phyloP scores from a whole-genome alignment of 2,329 filamentous ascomycete genomes.

The Sporothrix pseudoabietina region DNA sequence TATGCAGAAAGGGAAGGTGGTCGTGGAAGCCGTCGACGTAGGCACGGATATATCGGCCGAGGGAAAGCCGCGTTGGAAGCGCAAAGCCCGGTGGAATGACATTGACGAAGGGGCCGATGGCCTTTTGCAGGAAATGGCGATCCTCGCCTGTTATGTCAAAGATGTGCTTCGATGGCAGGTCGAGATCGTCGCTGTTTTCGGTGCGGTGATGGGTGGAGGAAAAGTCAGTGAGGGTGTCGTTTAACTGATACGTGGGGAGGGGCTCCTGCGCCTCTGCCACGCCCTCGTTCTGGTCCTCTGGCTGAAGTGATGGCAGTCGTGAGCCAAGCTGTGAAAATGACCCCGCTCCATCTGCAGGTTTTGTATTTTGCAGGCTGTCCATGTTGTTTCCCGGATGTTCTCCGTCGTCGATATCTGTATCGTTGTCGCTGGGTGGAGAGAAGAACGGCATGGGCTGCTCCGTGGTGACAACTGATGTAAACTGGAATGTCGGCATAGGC shows the following conservation, averaged over 20 bases:
- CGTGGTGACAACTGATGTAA: not conserved
- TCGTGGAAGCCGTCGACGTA: constrained; percentile 46
- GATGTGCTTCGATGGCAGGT: not conserved
- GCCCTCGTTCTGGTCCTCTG: not conserved
- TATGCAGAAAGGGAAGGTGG: constrained; percentile 48
- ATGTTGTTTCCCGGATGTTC: not conserved
- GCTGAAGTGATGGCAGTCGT: not conserved
- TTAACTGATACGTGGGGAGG: not conserved
- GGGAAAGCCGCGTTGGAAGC: constrained; percentile 33
- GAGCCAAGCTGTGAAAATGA: constrained; percentile 12
- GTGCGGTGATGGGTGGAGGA: not conserved
- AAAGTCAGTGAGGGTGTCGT: not conserved
- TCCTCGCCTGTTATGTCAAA: not conserved
- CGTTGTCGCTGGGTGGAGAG: constrained; percentile 10
- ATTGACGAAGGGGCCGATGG: not conserved
- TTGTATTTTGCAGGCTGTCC: not conserved
- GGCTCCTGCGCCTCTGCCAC: not conserved
- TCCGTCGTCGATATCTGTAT: not conserved
- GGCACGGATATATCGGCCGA: constrained; percentile 34
- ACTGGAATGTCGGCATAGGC: not conserved
- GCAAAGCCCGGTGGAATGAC: constrained; percentile 21
- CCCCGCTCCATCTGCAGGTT: not conserved
- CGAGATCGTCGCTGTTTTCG: not conserved
- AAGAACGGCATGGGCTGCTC: constrained; percentile 16
- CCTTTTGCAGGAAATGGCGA: not conserved